A percentile compares a stretch with the other conserved stretches of the same genome.
Evolutionary conservation across 805 yeast species (phyloP).

Genomic region (Monosporozyma servazzii): DNA sequence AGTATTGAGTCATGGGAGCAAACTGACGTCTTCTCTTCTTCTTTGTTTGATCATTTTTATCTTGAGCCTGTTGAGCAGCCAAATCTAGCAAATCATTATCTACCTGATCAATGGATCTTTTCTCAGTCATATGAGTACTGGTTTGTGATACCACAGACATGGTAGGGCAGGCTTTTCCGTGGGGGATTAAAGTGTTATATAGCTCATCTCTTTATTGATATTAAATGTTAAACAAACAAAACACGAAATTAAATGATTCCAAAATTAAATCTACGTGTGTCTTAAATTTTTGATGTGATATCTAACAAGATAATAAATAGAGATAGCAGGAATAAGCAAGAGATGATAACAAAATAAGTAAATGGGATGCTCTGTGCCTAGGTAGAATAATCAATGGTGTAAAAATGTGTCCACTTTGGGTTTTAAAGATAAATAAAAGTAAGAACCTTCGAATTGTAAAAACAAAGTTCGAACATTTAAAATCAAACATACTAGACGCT

Average conservation of each 20-base stretch:
- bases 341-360: too few relatives aligned
- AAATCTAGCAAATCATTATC: constrained; percentile 13
- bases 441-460: too few relatives aligned
- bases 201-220: neutral
- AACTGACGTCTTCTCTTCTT: constrained; percentile 18
- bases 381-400: too few relatives aligned
- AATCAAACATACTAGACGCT: too few relatives aligned
- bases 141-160: neutral
- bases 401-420: too few relatives aligned
- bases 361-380: too few relatives aligned
- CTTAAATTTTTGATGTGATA: too few relatives aligned
- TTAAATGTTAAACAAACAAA: neutral
- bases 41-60: constrained; percentile 1
- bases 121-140: neutral
- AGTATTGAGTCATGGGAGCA: constrained; percentile 25
- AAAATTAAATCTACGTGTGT: too few relatives aligned
- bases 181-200: neutral
- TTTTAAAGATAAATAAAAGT: too few relatives aligned
- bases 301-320: too few relatives aligned
- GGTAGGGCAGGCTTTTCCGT: neutral
- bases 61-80: constrained; percentile 11
- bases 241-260: neutral
- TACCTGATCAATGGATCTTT: constrained; percentile 13
- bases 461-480: too few relatives aligned
- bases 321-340: too few relatives aligned